Conservation (phyloP, 2,329 filamentous ascomycete genomes). For the Xenosphaeropsis pyriputrescens region DNA sequence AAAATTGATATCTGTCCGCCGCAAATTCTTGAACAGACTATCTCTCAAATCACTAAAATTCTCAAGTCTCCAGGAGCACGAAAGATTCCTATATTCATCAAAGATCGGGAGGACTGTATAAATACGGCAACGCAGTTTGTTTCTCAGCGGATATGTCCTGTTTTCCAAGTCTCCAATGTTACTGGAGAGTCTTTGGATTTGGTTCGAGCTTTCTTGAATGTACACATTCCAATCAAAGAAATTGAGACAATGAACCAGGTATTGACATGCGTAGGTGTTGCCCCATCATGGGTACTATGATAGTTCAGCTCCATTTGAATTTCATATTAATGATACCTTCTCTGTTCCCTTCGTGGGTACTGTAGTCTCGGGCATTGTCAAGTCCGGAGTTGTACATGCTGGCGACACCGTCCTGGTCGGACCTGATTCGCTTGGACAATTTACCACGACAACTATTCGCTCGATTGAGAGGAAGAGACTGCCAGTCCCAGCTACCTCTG, state of each 20-base stretch:
- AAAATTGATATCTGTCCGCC: conserved; percentile 98
- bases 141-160: conserved; percentile 84
- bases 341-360: conserved; percentile 95
- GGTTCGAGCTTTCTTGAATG: conserved; percentile 80
- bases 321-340: conserved; percentile 94
- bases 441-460: conserved; percentile 72
- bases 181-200: conserved; percentile 84
- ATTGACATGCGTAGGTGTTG: conserved; percentile 37
- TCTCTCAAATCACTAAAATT: conserved; percentile 82
- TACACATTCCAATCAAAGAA: too few species aligned
- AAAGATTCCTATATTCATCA: conserved; percentile 95
- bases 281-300: conserved; percentile 93
- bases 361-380: conserved; percentile 88
- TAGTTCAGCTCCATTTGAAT: conserved; percentile 76
- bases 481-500: conserved; percentile 70
- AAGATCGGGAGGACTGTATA: conserved; percentile 78
- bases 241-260: too few species aligned
- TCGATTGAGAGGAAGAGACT: conserved; percentile 94
- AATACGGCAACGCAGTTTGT: conserved; percentile 95
- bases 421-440: conserved; percentile 81
- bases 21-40: conserved; percentile 85
- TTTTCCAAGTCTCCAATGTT: conserved; percentile 97
- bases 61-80: conserved; percentile 84
- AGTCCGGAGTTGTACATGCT: conserved; percentile 72
- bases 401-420: conserved; percentile 85